Base-by-base conservation (phyloP, 495 filamentous ascomycete genomes). In the Aspergillus biplanus region DNA sequence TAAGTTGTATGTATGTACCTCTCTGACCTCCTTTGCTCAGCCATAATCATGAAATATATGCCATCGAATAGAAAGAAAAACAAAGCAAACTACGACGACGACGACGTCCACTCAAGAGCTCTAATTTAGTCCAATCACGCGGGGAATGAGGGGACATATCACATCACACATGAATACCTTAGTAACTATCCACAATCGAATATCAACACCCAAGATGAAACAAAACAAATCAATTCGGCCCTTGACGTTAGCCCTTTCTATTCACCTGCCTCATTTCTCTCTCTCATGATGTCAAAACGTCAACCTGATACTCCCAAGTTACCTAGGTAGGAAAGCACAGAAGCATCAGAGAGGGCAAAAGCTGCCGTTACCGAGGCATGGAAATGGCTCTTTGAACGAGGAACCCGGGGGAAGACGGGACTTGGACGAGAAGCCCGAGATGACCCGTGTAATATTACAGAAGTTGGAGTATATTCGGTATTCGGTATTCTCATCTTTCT, bases 351-450 rank as follows among this genome's bases (percentile, higher is more conserved):
- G 49, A 12, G n/a, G 16, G 21, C 18, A 50, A n/a, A 6, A 44
- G 11, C 39, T 55, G n/a, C 32, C 31, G 35, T 62, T 48, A 42
- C 59, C 59, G 59, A 62, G 59, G 58, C 58, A 49, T 44, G 21
- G 27, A 48, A 62, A 62, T 55, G 59, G 59, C 59, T 62, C 59
- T 61, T 62, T 48, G 13, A 53, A 12, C 47, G 5, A 56, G 52
- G 52, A 52, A n/a, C 48, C 31, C 59, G 59, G 59, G 59, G n/a
- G 44, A 62, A 56, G 52, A 56, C 59, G 59, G 59, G 37, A 48
- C 5, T 16, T 31, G 35, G 39, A 47, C 16, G 39, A 46, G 32
- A 18, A 16, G 48, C 44, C 52, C 59, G 59, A 55, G 42, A 56
- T 32, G 39, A 37, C 52, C 39, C 46, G 46, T 34, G 46, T 18